Evolutionary conservation across 2,329 filamentous ascomycete genomes (phyloP).

Genomic region (Plenodomus tracheiphilus): DNA sequence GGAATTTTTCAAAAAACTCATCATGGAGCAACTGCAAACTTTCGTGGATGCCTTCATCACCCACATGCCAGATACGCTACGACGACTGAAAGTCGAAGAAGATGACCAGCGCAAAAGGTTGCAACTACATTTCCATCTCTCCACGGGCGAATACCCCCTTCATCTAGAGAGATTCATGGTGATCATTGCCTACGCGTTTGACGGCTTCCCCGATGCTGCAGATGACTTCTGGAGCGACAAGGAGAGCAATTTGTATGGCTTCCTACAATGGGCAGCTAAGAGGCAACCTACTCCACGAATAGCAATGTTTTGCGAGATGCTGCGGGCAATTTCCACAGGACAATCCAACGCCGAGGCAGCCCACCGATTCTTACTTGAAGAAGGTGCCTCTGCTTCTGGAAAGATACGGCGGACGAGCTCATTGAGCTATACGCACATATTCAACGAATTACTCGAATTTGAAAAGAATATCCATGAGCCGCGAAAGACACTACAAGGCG

Average conservation of each 20-base stretch:
- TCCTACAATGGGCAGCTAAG: slow-evolving; percentile 95
- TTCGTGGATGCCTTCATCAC: slow-evolving; percentile 93
- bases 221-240: slow-evolving; percentile 89
- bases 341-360: slow-evolving; percentile 81
- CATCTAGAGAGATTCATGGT: slow-evolving; percentile 87
- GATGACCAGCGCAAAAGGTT: slow-evolving; percentile 73
- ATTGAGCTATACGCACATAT: slow-evolving; percentile 90
- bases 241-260: slow-evolving; percentile 91
- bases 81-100: slow-evolving; percentile 83
- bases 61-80: slow-evolving; percentile 90
- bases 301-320: slow-evolving; percentile 94
- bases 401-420: slow-evolving; percentile 83
- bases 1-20: slow-evolving; percentile 68
- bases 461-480: slow-evolving; percentile 76
- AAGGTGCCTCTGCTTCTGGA: slow-evolving; percentile 67
- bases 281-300: slow-evolving; percentile 94
- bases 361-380: slow-evolving; percentile 87
- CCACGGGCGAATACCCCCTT: slow-evolving; percentile 58
- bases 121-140: slow-evolving; percentile 48
- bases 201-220: slow-evolving; percentile 80
- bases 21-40: slow-evolving; percentile 81
- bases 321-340: slow-evolving; percentile 83
- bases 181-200: slow-evolving; percentile 89
- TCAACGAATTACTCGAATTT: slow-evolving; percentile 86
- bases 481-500: slow-evolving; percentile 64